Percentiles rank a stretch among this genome's conserved stretches.
phyloP scores from a whole-genome alignment of 768 basidiomycete species.

The Trametes sanguinea region DNA sequence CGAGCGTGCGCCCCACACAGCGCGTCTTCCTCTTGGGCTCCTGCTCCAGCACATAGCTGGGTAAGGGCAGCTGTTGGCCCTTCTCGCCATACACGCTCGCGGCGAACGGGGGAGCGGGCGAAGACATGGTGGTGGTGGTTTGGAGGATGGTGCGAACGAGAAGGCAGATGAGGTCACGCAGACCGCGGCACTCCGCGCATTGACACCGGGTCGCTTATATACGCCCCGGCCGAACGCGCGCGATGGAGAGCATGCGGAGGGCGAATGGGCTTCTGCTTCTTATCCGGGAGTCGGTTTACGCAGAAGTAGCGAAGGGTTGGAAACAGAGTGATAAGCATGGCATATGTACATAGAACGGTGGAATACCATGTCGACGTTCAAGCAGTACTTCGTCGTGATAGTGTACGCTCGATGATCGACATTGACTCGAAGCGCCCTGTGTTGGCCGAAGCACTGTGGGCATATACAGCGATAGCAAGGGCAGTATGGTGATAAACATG shows the following conservation, averaged over 20 bases:
- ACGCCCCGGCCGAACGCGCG: background rate
- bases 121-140: constrained; percentile 20
- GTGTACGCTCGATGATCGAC: too few species aligned
- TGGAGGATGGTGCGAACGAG: constrained; percentile 2
- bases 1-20: constrained; percentile 6
- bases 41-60: constrained; percentile 4
- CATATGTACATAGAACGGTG: background rate
- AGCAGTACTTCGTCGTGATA: too few species aligned
- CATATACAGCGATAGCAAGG: background rate
- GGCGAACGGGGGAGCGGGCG: background rate
- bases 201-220: background rate
- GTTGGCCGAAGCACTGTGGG: background rate
- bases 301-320: background rate
- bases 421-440: background rate
- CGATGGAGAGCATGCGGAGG: background rate
- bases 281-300: constrained; percentile 12
- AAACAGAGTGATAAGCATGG: background rate
- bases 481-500: too few species aligned
- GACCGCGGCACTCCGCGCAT: background rate
- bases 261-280: background rate
- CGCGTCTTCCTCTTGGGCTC: constrained; percentile 8
- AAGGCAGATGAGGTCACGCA: constrained; percentile 12
- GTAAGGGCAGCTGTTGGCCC: constrained; percentile 4
- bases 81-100: constrained; percentile 10
- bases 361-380: background rate